Evolutionary conservation across 495 filamentous ascomycete genomes (phyloP), one percentile per base, ranked within the genome.

Genomic region (Penicillium argentinense): DNA sequence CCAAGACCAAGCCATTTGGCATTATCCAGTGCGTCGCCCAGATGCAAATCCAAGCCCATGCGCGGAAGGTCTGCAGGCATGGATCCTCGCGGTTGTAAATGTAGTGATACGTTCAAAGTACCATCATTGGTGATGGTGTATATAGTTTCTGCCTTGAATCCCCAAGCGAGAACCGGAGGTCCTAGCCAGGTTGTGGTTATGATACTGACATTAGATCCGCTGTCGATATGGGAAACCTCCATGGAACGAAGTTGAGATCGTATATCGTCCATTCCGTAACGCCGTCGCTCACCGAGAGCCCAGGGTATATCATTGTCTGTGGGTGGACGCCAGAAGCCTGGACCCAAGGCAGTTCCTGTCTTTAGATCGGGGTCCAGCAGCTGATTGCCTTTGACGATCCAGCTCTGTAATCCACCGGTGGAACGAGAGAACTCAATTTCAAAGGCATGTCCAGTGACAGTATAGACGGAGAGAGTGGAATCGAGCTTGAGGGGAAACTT

Each of bases 291-390:
- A 12, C 16, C 17, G 12, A 63, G 68, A 25, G 74, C 66, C 23
- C 60, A 61, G 1, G 79, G 71, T 7, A 69, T 66, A 53, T 88
- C 85, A 61, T 87, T 87, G 60, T 86, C 80, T 4, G 85, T 88
- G 18, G 75, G 76, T 14, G 69, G 68, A n/a, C 71, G 69, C 67
- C 67, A 74, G 56, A 69, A 67, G 19, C 63, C 62, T 16, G 71
- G 45, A 4, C 47, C 13, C 11, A 70, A 56, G 13, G 57, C 54
- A 3, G 44, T 43, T 12, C 39, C 42, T 13, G 42, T 58, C 13
- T 25, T 33, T 8, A 14, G 26, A 26, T 51, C 37, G 9, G 49
- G 28, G 9, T 39, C 32, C 22, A 57, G 51, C 11, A 45, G 32
- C n/a, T 38, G 16, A 14, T 34, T 41, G 3, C 26, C 40, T 9